phyloP scores from a whole-genome alignment of 768 basidiomycete genomes.

The Boletus tomentosulus region DNA sequence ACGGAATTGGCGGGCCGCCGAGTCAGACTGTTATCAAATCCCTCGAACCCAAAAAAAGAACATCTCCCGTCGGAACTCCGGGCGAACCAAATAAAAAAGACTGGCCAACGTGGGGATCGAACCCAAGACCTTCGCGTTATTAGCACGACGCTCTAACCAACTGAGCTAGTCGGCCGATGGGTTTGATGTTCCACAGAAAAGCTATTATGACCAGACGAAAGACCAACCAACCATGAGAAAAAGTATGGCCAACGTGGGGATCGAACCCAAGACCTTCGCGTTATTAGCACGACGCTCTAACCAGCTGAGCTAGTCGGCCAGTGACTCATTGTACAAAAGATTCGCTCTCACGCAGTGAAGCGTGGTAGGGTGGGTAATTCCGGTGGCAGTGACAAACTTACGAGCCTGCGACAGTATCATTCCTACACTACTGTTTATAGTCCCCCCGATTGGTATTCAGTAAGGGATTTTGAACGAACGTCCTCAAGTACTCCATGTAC shows the following conservation, averaged over 20 bases:
- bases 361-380: too few species aligned
- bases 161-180: constrained; percentile 30
- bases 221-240: background rate
- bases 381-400: too few species aligned
- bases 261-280: constrained; percentile 67
- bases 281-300: constrained; percentile 35
- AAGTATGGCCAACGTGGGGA: constrained; percentile 61
- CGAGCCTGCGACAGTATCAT: too few species aligned
- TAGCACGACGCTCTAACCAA: constrained; percentile 34
- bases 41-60: constrained; percentile 15
- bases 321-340: too few species aligned
- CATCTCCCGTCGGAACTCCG: background rate
- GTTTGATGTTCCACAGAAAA: too few species aligned
- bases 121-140: constrained; percentile 58
- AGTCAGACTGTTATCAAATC: constrained; percentile 19
- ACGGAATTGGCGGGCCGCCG: constrained; percentile 16
- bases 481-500: too few species aligned
- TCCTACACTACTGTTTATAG: too few species aligned
- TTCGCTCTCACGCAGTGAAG: too few species aligned
- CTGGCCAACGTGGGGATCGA: constrained; percentile 74
- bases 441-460: too few species aligned
- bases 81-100: background rate
- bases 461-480: too few species aligned
- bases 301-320: constrained; percentile 32
- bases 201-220: too few species aligned